These are phyloP conservation scores for Ceratocystis huliohia DNA, from an alignment of 2,329 filamentous ascomycete species.

Conservation along the genomic window DNA sequence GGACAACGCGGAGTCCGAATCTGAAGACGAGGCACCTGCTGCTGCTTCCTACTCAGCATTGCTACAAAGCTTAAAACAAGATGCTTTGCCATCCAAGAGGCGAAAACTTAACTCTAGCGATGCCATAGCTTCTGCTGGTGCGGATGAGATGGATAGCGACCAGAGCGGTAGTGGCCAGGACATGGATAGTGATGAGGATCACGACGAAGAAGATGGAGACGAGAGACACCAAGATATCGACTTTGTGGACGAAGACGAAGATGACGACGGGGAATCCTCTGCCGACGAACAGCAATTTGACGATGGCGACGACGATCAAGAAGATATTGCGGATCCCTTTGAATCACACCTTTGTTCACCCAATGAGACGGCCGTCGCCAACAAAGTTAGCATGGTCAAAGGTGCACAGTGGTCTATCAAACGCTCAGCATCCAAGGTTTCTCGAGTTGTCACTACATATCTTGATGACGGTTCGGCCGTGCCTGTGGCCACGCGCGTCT, in stretches of 20 bases:
- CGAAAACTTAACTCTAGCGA: conserved; percentile 40
- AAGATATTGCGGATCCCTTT: conserved; percentile 56
- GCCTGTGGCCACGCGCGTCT: conserved; percentile 24
- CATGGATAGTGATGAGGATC: conserved; percentile 21
- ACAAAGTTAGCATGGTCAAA: conserved; percentile 40
- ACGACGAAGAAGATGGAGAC: conserved; percentile 23
- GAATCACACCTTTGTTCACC: conserved; percentile 64
- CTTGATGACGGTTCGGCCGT: conserved; percentile 30
- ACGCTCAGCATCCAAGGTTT: conserved; percentile 35
- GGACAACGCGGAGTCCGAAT: conserved; percentile 28
- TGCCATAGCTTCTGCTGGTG: conserved; percentile 22
- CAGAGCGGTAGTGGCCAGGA: conserved; percentile 21
- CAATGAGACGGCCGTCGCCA: conserved; percentile 46
- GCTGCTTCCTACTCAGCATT: conserved; percentile 42
- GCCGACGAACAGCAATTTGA: conserved; percentile 26
- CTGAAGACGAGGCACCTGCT: conserved; percentile 31
- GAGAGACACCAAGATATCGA: conserved; percentile 31
- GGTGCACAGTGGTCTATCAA: conserved; percentile 40
- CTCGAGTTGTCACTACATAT: conserved; percentile 36
- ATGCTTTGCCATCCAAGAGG: conserved; percentile 39
- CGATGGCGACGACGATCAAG: conserved; percentile 36
- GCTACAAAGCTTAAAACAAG: conserved; percentile 40
- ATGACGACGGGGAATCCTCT: conserved; percentile 33
- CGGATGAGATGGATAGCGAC: conserved; percentile 20
- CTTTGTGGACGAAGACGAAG: conserved; percentile 28